Evolutionary conservation across 2,329 filamentous ascomycete species (phyloP), one percentile per base, ranked within the genome.

Genomic region (Alternaria solani): DNA sequence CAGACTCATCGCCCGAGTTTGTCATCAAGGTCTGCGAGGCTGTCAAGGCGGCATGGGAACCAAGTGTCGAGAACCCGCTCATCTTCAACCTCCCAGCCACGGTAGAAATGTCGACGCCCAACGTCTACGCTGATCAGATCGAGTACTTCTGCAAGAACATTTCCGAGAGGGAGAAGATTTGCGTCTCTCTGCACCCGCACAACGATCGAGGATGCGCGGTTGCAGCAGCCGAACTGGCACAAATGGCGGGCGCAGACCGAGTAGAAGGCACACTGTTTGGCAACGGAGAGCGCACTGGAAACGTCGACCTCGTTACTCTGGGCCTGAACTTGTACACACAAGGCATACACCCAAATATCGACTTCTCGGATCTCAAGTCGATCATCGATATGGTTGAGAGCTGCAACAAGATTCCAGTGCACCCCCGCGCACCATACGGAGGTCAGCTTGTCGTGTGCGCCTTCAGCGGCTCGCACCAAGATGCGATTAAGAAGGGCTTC

Each of bases 21-120:
- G 92, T 88, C 16, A 81, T 98, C 34, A 81, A 89, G 75, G 86
- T 98, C 42, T 98, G 95, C 79, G 89, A 96, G 76, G 94, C 94
- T 34, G 94, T 98, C 72, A 97, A 97, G 85, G 90, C 85, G 6
- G 95, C 94, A 1, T 99, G 95, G 95, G 93, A 85, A 64, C 94
- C 95, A 1, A 88, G 87, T 0, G 88, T 84, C 39, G 88, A 92
- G 78, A 89, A 88, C 70, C 92, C 90, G 48, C 92, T 99, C 79
- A 96, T 99, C 76, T 95, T 99, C 85, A 98, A 98, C 82, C 85
- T 99, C 52, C 94, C 95, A 0, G 94, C 95, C 2, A 99, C 95
- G 0, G 94, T 98, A 36, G 95, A 99, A 81, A 89, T 97, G 89
- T 82, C 92, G 0, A 97, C 95, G 1, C 94, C 94, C 34, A 99